Percentiles rank a stretch among this genome's conserved stretches.
phyloP scores from a whole-genome alignment of 768 basidiomycete genomes.

The Favolaschia claudopus region DNA sequence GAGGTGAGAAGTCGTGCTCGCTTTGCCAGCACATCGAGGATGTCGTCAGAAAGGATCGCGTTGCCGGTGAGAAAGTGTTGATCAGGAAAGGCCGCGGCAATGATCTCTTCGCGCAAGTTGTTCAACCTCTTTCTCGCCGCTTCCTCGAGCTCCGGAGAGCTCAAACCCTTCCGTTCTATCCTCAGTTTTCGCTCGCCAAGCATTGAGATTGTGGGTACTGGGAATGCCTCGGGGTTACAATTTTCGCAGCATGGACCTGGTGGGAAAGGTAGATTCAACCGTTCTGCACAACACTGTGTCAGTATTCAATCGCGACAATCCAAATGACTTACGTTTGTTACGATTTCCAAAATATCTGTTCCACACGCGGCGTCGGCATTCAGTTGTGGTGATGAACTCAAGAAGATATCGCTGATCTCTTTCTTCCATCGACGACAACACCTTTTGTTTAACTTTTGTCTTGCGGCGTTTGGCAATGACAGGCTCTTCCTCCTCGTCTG shows the following conservation, averaged over 20 bases:
- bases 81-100: neutral
- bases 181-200: neutral
- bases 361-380: neutral
- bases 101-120: neutral
- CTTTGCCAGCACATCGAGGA: neutral
- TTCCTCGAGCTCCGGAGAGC: neutral
- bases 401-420: neutral
- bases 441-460: neutral
- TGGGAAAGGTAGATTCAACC: neutral
- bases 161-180: neutral
- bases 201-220: neutral
- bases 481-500: neutral
- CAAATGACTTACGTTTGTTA: neutral
- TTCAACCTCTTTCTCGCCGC: neutral
- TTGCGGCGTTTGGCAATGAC: too few relatives aligned
- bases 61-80: constrained; percentile 8
- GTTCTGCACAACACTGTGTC: neutral
- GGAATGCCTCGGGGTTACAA: neutral
- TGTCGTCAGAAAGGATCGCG: constrained; percentile 1
- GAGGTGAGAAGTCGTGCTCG: constrained; percentile 3
- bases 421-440: neutral
- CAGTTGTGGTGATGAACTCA: neutral
- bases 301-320: neutral
- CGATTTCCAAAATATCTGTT: neutral
- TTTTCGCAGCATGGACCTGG: neutral